Evolutionary conservation across 257 asterid species (phyloP), one percentile per base, ranked within the genome.

Genomic region (Sherardia arvensis): DNA sequence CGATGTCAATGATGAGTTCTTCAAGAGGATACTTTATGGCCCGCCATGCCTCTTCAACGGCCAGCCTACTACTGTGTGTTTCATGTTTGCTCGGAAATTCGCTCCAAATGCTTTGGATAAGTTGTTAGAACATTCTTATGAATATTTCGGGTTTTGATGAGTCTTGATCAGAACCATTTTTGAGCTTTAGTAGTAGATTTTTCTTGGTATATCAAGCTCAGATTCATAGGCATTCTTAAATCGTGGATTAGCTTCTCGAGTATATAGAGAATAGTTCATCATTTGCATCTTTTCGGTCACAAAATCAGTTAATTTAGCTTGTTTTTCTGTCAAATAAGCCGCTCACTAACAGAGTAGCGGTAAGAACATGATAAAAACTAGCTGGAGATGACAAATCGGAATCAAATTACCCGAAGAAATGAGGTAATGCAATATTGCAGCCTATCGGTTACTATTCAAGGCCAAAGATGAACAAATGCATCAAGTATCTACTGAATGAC

Each of bases 11-110:
- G 83, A 63, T 5, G 66, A 73, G 4, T 81, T 87, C 66, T 91
- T 91, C 76, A 80, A 80, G 81, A 74, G 51, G 59, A 84, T 82
- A 25, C 53, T 67, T 22, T 74, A 73, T 1, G 71, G 77, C 30
- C 33, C 58, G n/a, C 61, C 62, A 0, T 91, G 98, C 72, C 51
- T 68, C 10, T 88, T 84, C 71, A 91, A 91, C 67, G 63, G 83
- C 66, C 96, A 88, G 83, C 90, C 86, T 7, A 72, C 91, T 27
- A 32, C 79, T 0, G 74, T 85, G 21, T 91, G 98, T 72, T 91
- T 69, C 75, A 77, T 91, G 21, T 91, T 91, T 64, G 95, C 95
- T 18, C 65, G 97, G 73, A 91, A 87, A 75, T 76, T 87, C 76
- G 83, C 95, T 57, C 97, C 97, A 34, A 82, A 76, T 71, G 91